Evolutionary conservation across 805 yeast genomes (phyloP), one percentile per base, ranked within the genome.

Genomic region (Yamadazyma insecticola): DNA sequence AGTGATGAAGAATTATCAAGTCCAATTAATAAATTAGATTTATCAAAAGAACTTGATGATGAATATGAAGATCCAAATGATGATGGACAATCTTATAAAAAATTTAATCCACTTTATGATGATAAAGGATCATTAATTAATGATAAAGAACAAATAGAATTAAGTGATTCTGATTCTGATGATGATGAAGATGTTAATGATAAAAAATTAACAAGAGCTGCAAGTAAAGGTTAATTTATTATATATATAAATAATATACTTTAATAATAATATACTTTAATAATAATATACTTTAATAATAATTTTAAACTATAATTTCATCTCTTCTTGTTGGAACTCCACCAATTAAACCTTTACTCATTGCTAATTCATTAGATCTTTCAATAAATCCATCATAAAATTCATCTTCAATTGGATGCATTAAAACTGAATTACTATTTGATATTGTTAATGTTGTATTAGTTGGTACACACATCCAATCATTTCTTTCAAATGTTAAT

Each of bases 391-490:
- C 71, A 47, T 83, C 86, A 57, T 78, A 89, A 60, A 78, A 89
- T 55, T 92, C 96, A 53, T 92, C 97, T 28, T 71, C 63, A 24
- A 92, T 84, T 2, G 98, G 98, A 53, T 89, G 95, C 61, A 92
- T 62, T 28, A 92, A 63, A 3, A 92, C 92, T 1, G 95, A 86
- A 53, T 89, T 95, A 34, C 55, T 57, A 34, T 77, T 79, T 41
- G 77, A 79, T 37, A 92, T 78, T 0, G 96, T 84, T 11, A 92
- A 55, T 1, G 81, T 64, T 3, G 97, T 83, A 53, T 92, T 92
- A 1, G 97, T 83, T 2, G 97, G 97, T 1, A 92, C 94, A 3
- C 96, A 81, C 30, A 90, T 84, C 98, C 98, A 92, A 58, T 92
- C 98, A 23, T 89, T 90, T 34, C 98, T 66, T 60, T 92, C 97